phyloP scores from a whole-genome alignment of 495 filamentous ascomycete species.

The Hypoxylon fragiforme region DNA sequence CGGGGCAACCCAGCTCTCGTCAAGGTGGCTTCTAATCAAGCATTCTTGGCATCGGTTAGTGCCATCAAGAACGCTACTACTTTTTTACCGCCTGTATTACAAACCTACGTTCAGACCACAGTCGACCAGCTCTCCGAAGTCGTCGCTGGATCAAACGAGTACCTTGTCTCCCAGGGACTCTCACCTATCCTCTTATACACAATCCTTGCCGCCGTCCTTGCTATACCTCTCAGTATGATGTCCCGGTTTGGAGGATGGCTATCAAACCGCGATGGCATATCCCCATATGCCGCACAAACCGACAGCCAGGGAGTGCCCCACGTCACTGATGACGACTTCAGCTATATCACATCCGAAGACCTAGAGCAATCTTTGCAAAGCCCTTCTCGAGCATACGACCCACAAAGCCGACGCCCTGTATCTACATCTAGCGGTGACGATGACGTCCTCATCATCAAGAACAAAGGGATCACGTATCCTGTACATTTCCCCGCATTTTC shows the following conservation, averaged over 20 bases:
- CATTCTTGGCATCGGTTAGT: slow-evolving; percentile 54
- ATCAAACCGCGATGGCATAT: slow-evolving; percentile 53
- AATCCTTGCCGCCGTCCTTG: slow-evolving; percentile 50
- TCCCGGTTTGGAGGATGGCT: slow-evolving; percentile 63
- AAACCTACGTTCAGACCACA: slow-evolving; percentile 51
- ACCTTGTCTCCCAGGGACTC: slow-evolving; percentile 53
- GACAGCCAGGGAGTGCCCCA: slow-evolving; percentile 53
- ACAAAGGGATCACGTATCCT: slow-evolving; percentile 71
- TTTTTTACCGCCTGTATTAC: slow-evolving; percentile 49
- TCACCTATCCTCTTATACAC: slow-evolving; percentile 51
- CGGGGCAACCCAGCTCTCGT: slow-evolving; percentile 45
- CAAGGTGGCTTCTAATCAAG: slow-evolving; percentile 60
- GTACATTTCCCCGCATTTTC: slow-evolving; percentile 79
- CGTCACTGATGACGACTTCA: slow-evolving; percentile 77
- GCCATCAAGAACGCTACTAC: slow-evolving; percentile 50
- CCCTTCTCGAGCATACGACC: slow-evolving; percentile 36
- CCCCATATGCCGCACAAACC: slow-evolving; percentile 59
- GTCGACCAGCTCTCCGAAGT: slow-evolving; percentile 43
- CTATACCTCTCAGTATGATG: slow-evolving; percentile 65
- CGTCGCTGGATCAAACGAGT: slow-evolving; percentile 59
- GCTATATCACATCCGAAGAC: slow-evolving; percentile 78
- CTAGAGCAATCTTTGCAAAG: slow-evolving; percentile 49
- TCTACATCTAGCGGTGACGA: slow-evolving; percentile 57
- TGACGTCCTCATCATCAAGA: slow-evolving; percentile 75
- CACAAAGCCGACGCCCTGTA: slow-evolving; percentile 36